Percentiles rank a stretch among this genome's conserved stretches.
Evolutionary conservation across 352 stramenopile species (phyloP).

Genomic region (Globisporangium irregulare): DNA sequence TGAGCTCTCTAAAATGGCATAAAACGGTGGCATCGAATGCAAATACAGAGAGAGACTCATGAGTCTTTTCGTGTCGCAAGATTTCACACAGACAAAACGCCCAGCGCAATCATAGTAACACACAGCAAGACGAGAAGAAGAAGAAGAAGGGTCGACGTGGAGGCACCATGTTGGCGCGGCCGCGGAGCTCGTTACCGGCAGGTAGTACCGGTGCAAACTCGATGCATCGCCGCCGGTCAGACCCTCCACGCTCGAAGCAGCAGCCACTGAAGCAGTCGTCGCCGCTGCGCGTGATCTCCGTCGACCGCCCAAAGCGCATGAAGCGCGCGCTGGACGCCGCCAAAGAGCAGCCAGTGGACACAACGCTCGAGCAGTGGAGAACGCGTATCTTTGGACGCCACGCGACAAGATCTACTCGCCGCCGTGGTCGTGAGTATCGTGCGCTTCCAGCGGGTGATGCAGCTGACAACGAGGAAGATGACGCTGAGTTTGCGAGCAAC

Average conservation of each 20-base stretch:
- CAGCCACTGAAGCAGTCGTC: neutral
- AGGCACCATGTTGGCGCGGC: neutral
- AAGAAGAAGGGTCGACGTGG: neutral
- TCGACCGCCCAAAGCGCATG: constrained; percentile 37
- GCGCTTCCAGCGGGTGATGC: neutral
- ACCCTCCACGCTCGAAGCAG: neutral
- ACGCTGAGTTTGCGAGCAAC: constrained; percentile 48
- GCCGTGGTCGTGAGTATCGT: neutral
- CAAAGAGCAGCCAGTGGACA: neutral
- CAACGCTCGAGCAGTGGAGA: constrained; percentile 6
- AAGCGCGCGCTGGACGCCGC: constrained; percentile 17
- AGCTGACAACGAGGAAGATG: constrained; percentile 13
- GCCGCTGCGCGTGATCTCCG: constrained; percentile 34
- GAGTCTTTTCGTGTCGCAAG: neutral
- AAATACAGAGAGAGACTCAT: neutral
- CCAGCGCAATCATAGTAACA: neutral
- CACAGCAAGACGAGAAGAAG: constrained; percentile 2
- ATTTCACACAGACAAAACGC: constrained; percentile 3
- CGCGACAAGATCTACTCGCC: neutral
- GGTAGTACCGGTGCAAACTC: neutral
- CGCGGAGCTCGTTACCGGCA: neutral
- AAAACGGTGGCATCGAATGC: neutral
- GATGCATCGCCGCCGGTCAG: neutral
- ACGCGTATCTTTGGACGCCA: constrained; percentile 12
- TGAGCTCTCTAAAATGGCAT: neutral